These are phyloP conservation scores for Crassisporium funariophilum DNA, from an alignment of 768 basidiomycete genomes.

Conservation along the genomic window DNA sequence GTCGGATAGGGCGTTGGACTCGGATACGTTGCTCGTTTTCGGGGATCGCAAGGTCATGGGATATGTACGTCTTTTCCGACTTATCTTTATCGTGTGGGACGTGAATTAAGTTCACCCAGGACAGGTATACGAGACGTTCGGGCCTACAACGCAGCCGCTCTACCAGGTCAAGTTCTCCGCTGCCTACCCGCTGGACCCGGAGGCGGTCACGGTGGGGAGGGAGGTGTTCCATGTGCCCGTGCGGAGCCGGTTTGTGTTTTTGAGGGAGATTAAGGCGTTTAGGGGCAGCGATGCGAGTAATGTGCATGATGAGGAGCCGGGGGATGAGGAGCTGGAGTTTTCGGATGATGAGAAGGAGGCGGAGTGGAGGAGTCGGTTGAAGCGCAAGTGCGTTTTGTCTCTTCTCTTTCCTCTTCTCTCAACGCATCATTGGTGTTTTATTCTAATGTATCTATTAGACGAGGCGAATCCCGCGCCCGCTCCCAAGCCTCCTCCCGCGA, in stretches of 20 bases:
- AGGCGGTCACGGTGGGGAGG: constrained; percentile 54
- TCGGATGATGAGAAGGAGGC: constrained; percentile 94
- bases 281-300: constrained; percentile 96
- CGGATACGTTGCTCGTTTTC: constrained; percentile 89
- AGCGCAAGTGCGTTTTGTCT: constrained; percentile 52
- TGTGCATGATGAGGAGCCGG: constrained; percentile 91
- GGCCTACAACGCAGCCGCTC: constrained; percentile 86
- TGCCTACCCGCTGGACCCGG: constrained; percentile 59
- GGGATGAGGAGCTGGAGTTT: constrained; percentile 88
- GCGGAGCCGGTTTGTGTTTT: constrained; percentile 83
- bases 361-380: constrained; percentile 62
- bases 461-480: constrained; percentile 50
- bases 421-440: not conserved
- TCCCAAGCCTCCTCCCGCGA: constrained; percentile 58
- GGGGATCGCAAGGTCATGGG: constrained; percentile 89
- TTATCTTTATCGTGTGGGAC: constrained; percentile 3
- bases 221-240: constrained; percentile 83
- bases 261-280: constrained; percentile 63
- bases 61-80: constrained; percentile 57
- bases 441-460: constrained; percentile 37
- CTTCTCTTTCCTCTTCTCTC: constrained; percentile 1
- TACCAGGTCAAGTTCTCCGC: constrained; percentile 86
- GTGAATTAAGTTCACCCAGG: constrained; percentile 23
- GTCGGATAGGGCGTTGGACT: constrained; percentile 74
- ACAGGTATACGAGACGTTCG: constrained; percentile 94